Evolutionary conservation across 2,329 filamentous ascomycete genomes (phyloP).

Genomic region (Hymenoscyphus repandus): DNA sequence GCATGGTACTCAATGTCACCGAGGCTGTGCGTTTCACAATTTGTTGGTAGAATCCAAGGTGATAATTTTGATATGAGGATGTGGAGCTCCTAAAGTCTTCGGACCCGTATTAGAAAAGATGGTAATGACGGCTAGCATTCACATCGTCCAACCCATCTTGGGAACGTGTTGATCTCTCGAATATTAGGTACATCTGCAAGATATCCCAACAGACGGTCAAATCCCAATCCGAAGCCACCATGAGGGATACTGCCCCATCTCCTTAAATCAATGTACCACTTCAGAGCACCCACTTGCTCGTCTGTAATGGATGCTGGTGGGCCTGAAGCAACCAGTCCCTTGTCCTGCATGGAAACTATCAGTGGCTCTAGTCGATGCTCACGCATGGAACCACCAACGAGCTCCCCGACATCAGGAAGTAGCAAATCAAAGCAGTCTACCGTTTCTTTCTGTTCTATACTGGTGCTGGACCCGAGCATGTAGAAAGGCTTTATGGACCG

Average conservation of each 20-base stretch:
- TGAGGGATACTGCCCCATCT: slow-evolving; percentile 67
- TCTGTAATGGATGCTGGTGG: slow-evolving; percentile 15
- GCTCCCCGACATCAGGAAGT: slow-evolving; percentile 62
- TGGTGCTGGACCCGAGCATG: slow-evolving; percentile 54
- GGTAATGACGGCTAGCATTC: slow-evolving; percentile 28
- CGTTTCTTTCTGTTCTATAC: slow-evolving; percentile 34
- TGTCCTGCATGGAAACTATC: slow-evolving; percentile 52
- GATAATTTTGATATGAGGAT: background rate
- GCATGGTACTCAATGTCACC: too few relatives aligned
- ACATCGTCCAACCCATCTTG: slow-evolving; percentile 45
- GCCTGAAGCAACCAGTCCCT: slow-evolving; percentile 42
- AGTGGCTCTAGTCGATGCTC: slow-evolving; percentile 58
- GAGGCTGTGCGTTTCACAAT: too few relatives aligned
- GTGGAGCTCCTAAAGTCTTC: too few relatives aligned
- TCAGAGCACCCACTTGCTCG: slow-evolving; percentile 42
- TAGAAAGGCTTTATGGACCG: slow-evolving; percentile 87
- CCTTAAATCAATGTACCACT: slow-evolving; percentile 68
- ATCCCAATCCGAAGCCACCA: slow-evolving; percentile 67
- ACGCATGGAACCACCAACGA: slow-evolving; percentile 66
- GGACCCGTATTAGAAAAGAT: background rate
- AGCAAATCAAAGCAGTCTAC: slow-evolving; percentile 70
- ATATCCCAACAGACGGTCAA: slow-evolving; percentile 64
- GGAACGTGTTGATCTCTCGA: slow-evolving; percentile 64
- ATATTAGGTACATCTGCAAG: slow-evolving; percentile 61
- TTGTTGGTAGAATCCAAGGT: too few relatives aligned